Conservation (phyloP, 1,284 basidiomycete genomes). For the Tilletia caries region DNA sequence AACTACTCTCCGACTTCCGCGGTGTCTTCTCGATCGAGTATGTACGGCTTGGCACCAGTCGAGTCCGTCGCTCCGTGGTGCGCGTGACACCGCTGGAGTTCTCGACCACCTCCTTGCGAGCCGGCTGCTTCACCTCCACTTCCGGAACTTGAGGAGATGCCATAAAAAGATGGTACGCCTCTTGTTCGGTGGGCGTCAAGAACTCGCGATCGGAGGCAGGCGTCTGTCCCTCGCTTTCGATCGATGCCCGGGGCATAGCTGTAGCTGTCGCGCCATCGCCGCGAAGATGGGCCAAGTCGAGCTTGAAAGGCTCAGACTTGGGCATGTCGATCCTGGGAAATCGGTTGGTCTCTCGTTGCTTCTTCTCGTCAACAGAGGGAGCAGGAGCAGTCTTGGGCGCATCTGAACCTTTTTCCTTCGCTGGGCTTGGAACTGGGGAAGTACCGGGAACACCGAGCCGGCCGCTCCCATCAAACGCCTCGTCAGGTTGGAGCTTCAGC, state of each 20-base stretch:
- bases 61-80: conserved; percentile 10
- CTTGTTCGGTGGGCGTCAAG: conserved; percentile 36
- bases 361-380: no score
- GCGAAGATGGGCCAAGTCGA: conserved; percentile 28
- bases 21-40: conserved; percentile 17
- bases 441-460: conserved; percentile 16
- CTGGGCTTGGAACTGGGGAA: background rate
- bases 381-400: conserved; percentile 18
- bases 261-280: background rate
- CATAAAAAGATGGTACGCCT: conserved; percentile 35
- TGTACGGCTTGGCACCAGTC: conserved; percentile 17
- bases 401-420: background rate
- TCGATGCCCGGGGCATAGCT: conserved; percentile 15
- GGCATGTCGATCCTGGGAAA: conserved; percentile 47
- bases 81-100: conserved; percentile 15
- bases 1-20: conserved; percentile 13
- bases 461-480: conserved; percentile 46
- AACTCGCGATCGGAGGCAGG: conserved; percentile 14
- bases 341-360: background rate
- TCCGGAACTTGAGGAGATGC: conserved; percentile 6
- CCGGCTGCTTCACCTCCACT: conserved; percentile 3
- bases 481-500: conserved; percentile 38
- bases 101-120: background rate
- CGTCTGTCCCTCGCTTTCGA: conserved; percentile 8
- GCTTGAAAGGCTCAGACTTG: conserved; percentile 40